These are phyloP conservation scores for Gossypium raimondii DNA, from an alignment of 345 rosid genomes.

Conservation along the genomic window DNA sequence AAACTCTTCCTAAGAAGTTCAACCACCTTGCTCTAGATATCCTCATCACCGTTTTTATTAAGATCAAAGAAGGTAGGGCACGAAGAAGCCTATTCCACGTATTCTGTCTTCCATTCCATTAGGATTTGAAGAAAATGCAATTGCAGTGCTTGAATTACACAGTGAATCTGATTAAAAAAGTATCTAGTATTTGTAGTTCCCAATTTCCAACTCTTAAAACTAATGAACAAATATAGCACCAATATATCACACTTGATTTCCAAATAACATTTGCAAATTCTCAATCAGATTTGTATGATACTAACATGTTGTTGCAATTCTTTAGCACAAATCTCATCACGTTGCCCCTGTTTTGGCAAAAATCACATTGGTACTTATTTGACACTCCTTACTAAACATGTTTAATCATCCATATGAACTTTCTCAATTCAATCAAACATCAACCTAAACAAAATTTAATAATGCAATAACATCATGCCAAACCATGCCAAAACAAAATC, in stretches of 20 bases:
- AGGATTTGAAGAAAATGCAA: constrained; percentile 45
- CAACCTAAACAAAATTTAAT: too few species aligned
- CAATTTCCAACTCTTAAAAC: background rate
- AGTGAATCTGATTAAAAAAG: constrained; percentile 40
- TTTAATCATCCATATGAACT: too few species aligned
- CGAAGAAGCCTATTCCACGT: constrained; percentile 46
- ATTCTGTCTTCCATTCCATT: constrained; percentile 30
- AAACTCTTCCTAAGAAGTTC: constrained; percentile 80
- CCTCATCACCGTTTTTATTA: constrained; percentile 58
- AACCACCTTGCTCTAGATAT: constrained; percentile 97
- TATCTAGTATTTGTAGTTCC: constrained; percentile 53
- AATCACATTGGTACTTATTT: too few species aligned
- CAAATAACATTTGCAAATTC: background rate
- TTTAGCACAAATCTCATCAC: background rate
- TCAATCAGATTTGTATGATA: background rate
- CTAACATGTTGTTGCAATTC: background rate
- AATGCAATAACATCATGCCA: too few species aligned
- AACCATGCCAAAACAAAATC: too few species aligned
- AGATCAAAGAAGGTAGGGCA: constrained; percentile 33
- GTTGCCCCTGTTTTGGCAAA: too few species aligned
- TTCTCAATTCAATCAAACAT: too few species aligned
- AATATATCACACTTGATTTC: background rate
- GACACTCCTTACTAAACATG: too few species aligned
- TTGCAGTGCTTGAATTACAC: constrained; percentile 36
- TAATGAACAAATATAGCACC: background rate